Conservation (phyloP, 73 alveolate species). For the Uronychia binucleata region DNA sequence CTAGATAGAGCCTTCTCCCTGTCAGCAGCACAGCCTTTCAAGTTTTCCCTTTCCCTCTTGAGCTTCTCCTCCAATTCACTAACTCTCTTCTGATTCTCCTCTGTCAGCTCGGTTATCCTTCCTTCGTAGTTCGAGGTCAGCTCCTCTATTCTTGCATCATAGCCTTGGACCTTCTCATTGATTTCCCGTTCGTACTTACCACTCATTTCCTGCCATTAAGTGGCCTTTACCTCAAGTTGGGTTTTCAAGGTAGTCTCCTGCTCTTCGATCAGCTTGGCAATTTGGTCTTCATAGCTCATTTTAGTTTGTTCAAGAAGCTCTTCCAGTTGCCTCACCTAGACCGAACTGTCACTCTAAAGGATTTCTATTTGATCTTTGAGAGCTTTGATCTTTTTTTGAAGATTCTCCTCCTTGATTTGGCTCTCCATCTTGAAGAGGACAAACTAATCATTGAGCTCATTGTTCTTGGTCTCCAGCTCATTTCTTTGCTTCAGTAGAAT, state of each 20-base stretch:
- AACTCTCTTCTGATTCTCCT: slow-evolving; percentile 11
- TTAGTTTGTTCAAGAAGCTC: slow-evolving; percentile 28
- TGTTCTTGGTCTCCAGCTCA: slow-evolving; percentile 21
- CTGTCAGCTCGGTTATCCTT: slow-evolving; percentile 1
- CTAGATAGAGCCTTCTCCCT: slow-evolving; percentile 30
- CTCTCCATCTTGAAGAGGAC: slow-evolving; percentile 5
- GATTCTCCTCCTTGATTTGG: slow-evolving; percentile 4
- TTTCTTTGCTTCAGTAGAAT: slow-evolving; percentile 30
- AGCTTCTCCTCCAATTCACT: slow-evolving; percentile 40
- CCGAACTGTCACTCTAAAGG: slow-evolving; percentile 39
- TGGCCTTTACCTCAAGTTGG: too few relatives aligned
- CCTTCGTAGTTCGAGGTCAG: slow-evolving; percentile 46
- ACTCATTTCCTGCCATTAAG: too few relatives aligned
- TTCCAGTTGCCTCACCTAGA: slow-evolving; percentile 36
- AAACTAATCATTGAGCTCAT: slow-evolving; percentile 7
- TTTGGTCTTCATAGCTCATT: slow-evolving; percentile 24
- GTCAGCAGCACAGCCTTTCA: slow-evolving; percentile 48
- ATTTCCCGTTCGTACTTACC: background rate
- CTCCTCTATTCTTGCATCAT: slow-evolving; percentile 36
- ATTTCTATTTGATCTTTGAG: slow-evolving; percentile 39
- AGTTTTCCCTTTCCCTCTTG: slow-evolving; percentile 43
- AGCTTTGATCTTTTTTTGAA: slow-evolving; percentile 8
- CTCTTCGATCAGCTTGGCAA: slow-evolving; percentile 21
- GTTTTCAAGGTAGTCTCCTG: slow-evolving; percentile 5
- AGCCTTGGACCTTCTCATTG: slow-evolving; percentile 16